Evolutionary conservation across 1,139 yeast species (phyloP).

Genomic region (Chernovozyma sophiae-reginae): DNA sequence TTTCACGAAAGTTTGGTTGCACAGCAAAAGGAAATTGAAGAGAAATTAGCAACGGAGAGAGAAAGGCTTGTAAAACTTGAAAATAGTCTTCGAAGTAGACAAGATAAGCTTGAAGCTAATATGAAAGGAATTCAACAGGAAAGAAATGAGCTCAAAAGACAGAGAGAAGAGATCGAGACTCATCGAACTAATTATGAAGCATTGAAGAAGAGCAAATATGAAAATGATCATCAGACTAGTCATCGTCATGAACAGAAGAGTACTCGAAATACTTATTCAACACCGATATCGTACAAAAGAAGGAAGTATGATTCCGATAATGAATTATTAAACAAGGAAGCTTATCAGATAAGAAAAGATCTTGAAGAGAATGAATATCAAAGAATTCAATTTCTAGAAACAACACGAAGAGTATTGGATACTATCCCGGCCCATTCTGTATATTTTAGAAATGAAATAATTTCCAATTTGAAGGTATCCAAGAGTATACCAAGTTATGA

Average conservation of each 20-base stretch:
- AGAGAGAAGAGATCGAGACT: slow-evolving; percentile 5
- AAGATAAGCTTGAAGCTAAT: slow-evolving; percentile 7
- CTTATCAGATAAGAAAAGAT: slow-evolving; percentile 2
- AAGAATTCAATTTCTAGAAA: slow-evolving; percentile 8
- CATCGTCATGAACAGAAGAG: not conserved
- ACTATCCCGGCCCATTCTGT: slow-evolving; percentile 2
- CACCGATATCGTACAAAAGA: not conserved
- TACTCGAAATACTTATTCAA: slow-evolving; percentile 1
- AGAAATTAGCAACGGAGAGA: slow-evolving; percentile 3
- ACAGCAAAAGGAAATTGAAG: slow-evolving; percentile 10
- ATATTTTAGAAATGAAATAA: slow-evolving; percentile 2
- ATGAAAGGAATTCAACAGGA: slow-evolving; percentile 1
- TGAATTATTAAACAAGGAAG: slow-evolving; percentile 4
- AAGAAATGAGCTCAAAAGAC: not conserved
- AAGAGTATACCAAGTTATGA: slow-evolving; percentile 4
- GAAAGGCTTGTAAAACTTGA: slow-evolving; percentile 7
- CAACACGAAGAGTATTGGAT: slow-evolving; percentile 6
- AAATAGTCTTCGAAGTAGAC: slow-evolving; percentile 5
- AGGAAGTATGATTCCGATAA: not conserved
- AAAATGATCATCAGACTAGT: not conserved
- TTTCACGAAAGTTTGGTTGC: slow-evolving; percentile 2
- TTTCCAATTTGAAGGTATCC: slow-evolving; percentile 7
- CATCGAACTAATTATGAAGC: slow-evolving; percentile 3
- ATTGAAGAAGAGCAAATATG: not conserved
- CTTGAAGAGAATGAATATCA: slow-evolving; percentile 8